Conservation (phyloP, 331 rosid genomes). For the Spiraea crenata region DNA sequence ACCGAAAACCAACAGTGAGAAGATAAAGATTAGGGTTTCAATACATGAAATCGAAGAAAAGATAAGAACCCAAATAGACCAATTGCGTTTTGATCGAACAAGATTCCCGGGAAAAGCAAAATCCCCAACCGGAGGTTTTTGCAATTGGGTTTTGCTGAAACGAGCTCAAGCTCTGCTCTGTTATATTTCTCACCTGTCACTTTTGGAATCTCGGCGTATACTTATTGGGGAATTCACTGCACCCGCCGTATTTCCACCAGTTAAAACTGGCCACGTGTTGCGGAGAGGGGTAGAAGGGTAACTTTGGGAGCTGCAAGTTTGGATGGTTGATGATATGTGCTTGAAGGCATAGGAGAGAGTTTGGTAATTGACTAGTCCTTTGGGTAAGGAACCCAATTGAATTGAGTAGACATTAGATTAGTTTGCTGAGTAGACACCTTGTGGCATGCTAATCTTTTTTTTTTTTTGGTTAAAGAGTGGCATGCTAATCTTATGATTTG, state of each 20-base stretch:
- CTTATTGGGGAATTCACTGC: slow-evolving; percentile 2
- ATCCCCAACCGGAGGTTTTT: slow-evolving; percentile 12
- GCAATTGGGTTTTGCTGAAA: slow-evolving; percentile 9
- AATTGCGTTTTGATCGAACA: background rate
- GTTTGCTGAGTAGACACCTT: too few relatives aligned
- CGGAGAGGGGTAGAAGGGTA: background rate
- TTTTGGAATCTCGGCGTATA: slow-evolving; percentile 4
- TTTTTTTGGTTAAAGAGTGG: too few relatives aligned
- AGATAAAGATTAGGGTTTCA: background rate
- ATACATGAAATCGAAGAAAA: background rate
- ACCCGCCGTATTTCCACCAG: background rate
- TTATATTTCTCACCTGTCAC: background rate
- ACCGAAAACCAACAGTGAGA: too few relatives aligned
- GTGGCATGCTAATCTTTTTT: too few relatives aligned
- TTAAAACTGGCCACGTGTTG: background rate
- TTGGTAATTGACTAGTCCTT: background rate
- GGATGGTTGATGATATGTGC: background rate
- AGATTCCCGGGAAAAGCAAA: slow-evolving; percentile 30
- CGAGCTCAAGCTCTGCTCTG: background rate
- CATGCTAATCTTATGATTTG: too few relatives aligned
- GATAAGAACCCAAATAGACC: background rate
- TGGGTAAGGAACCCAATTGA: too few relatives aligned
- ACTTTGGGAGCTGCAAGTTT: background rate
- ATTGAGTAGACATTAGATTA: too few relatives aligned
- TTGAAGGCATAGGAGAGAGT: background rate